Evolutionary conservation across 2,329 filamentous ascomycete species (phyloP).

Genomic region (Colletotrichum tropicicola): DNA sequence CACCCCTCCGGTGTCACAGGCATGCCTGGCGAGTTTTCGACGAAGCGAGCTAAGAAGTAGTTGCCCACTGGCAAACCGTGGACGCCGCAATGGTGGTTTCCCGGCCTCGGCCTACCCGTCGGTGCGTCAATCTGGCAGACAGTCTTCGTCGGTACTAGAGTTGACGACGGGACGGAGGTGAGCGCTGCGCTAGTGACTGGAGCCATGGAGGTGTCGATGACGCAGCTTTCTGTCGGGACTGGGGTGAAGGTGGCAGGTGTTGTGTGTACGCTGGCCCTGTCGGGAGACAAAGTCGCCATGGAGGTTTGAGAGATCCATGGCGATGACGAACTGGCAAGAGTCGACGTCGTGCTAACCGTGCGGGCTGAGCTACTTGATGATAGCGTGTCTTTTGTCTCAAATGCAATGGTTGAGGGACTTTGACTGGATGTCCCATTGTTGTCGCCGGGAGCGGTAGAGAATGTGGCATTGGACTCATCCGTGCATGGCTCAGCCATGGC

Average conservation of each 20-base stretch:
- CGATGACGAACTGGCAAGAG: neutral
- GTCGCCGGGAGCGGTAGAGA: too few species aligned
- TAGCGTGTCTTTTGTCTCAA: neutral
- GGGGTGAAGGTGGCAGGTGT: constrained; percentile 12
- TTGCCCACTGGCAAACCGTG: constrained; percentile 44
- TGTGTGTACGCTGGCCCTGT: constrained; percentile 11
- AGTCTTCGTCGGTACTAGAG: constrained; percentile 40
- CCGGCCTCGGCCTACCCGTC: constrained; percentile 40
- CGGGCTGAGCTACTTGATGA: neutral
- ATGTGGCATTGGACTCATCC: too few species aligned
- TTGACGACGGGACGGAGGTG: constrained; percentile 36
- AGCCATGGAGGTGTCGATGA: constrained; percentile 44
- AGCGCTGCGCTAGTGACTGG: constrained; percentile 39
- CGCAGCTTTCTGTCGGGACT: constrained; percentile 26
- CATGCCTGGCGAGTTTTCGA: constrained; percentile 42
- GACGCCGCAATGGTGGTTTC: constrained; percentile 47
- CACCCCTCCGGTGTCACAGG: constrained; percentile 49
- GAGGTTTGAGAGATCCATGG: neutral
- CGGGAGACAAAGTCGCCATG: neutral
- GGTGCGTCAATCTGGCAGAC: constrained; percentile 39
- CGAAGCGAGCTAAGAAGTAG: constrained; percentile 49
- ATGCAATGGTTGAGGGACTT: neutral
- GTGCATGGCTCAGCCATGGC: too few species aligned
- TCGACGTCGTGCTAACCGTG: neutral
- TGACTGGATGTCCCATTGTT: too few species aligned